Base-by-base conservation (phyloP, 163 green algal genomes). In the Scenedesmus sp. region DNA sequence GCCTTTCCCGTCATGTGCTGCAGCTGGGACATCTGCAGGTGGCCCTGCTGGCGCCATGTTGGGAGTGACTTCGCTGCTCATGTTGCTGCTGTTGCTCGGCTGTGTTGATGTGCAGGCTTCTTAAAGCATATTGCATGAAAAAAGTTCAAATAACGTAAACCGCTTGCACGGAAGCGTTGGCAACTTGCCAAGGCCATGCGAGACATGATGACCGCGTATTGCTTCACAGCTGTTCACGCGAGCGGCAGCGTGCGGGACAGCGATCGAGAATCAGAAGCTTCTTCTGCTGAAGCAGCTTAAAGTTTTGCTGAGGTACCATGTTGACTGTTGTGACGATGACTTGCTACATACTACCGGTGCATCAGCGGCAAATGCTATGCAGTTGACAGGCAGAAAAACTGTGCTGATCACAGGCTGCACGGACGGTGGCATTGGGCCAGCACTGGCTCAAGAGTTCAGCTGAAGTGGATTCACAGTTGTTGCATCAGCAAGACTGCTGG, bases 121-220 rank as follows among this genome's bases (percentile, higher is more conserved):
- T n/a, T n/a, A n/a, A n/a, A n/a, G n/a, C n/a, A n/a, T n/a, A n/a
- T n/a, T n/a, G n/a, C n/a, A n/a, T n/a, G n/a, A n/a, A n/a, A n/a
- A n/a, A n/a, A n/a, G n/a, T n/a, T n/a, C n/a, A n/a, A n/a, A n/a
- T n/a, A n/a, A n/a, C n/a, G n/a, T n/a, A n/a, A n/a, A n/a, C n/a
- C n/a, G 4, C 9, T 33, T 72, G 7, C 59, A 35, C 3, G 13
- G 0, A 72, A 72, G 59, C 24, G 24, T n/a, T 7, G 6, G 2
- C 24, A 33, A 72, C 22, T 33, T 72, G 9, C 59, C 9, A 20
- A 35, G 49, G 4, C 59, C 59, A 72, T 6, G 22, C 59, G 22
- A 72, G 59, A 20, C 59, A 72, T 72, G 59, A 72, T 72, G 59
- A 72, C 59, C 59, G 59, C 59, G 24, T 72, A 72, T 72, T 72